Evolutionary conservation across 768 basidiomycete genomes (phyloP), one percentile per base, ranked within the genome.

Genomic region (Mycena albidolilacea): DNA sequence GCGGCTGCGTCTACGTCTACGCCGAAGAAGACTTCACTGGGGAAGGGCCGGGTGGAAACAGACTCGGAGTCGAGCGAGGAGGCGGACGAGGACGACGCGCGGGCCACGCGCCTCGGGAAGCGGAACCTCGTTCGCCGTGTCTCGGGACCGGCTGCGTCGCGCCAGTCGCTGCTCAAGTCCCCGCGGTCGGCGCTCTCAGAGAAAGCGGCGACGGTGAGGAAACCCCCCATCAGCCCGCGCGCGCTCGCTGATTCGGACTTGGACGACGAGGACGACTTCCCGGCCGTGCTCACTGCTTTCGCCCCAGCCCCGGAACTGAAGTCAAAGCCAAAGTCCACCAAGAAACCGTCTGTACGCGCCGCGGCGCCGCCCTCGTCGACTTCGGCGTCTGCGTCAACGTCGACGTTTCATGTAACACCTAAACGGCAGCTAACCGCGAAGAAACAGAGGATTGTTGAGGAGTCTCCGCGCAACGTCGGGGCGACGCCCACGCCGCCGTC

Each of bases 401-500:
- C 70, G 5, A 23, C 63, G 14, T 60, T 64, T 15, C 21, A 21
- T 14, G 30, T 44, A n/a, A 55, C 69, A 11, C 38, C 39, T 21
- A 67, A 54, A 8, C 30, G 30, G 30, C 48, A 35, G 8, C 21
- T n/a, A 9, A 9, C 60, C 3, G 39, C 8, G 11, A 44, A 11
- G 44, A 66, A 61, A 59, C 44, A 23, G 19, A 64, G 30, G 30
- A 30, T 30, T 3, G 30, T 4, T 3, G 55, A 59, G 10, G 17
- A 23, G 9, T 30, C 55, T 3, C 41, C 63, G 62, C 70, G 41
- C 30, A 57, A 35, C 23, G 37, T 30, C 7, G 59, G 57, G 12
- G 52, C 57, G 35, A 72, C 74, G 6, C 70, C 70, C 11, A 69
- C 75, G 30, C 75, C 75, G 5, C 68, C 65, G 7, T 76, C 75